phyloP scores from a whole-genome alignment of 495 filamentous ascomycete genomes.

The Xylaria longipes region DNA sequence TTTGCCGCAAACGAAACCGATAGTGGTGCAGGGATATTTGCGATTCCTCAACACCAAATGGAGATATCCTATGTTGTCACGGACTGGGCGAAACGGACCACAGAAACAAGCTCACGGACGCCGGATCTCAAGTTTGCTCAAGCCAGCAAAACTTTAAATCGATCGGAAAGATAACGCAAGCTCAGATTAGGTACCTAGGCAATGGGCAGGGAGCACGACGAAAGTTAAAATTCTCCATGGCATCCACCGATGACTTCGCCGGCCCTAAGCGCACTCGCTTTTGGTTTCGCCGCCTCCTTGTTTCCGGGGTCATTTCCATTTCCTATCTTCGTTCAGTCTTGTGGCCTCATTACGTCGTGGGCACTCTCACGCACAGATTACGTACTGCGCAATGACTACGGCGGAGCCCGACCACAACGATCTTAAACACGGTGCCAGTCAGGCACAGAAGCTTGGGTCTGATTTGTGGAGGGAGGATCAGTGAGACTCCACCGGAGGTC shows the following conservation, averaged over 20 bases:
- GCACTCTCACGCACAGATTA: constrained; percentile 15
- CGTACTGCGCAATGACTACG: constrained; percentile 5
- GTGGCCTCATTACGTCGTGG: constrained; percentile 22
- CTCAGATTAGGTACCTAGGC: constrained; percentile 23
- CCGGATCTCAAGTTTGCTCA: background rate
- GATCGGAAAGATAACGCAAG: background rate
- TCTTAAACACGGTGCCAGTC: constrained; percentile 3
- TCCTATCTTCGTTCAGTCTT: background rate
- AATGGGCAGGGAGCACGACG: constrained; percentile 8
- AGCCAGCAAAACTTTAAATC: constrained; percentile 9
- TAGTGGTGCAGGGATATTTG: background rate
- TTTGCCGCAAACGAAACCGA: background rate
- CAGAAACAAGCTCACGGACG: background rate
- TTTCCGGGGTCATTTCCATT: constrained; percentile 15
- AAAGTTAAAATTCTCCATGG: constrained; percentile 24
- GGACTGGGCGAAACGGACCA: background rate
- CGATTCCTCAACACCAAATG: background rate
- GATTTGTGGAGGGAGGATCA: constrained; percentile 14
- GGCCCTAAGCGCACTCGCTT: background rate
- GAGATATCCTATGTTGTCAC: background rate
- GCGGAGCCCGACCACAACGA: background rate
- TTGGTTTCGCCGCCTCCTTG: constrained; percentile 16
- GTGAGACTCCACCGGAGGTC: constrained; percentile 16
- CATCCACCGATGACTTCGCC: background rate
- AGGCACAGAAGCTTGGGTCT: background rate